Evolutionary conservation across 164 flowering plant genomes (phyloP).

Genomic region (Tinospora cordifolia): DNA sequence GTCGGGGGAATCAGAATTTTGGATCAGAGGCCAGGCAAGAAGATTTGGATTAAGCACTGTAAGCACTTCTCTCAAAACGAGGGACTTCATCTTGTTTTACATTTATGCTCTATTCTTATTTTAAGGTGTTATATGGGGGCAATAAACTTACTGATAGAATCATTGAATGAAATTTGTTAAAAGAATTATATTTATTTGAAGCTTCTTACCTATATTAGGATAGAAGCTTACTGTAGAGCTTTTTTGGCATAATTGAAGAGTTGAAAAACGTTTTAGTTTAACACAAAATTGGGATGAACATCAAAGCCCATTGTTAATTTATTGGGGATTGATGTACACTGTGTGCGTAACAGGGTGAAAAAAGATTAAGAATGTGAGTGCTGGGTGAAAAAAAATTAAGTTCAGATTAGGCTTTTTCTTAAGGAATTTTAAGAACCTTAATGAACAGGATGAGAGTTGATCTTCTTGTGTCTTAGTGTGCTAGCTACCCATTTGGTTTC

Average conservation of each 20-base stretch:
- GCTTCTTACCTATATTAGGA: neutral
- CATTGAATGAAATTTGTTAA: neutral
- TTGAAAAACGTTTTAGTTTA: too few species aligned
- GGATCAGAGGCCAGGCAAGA: constrained; percentile 40
- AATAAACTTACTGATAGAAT: neutral
- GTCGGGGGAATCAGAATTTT: constrained; percentile 20
- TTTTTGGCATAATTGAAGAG: neutral
- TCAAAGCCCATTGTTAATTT: neutral
- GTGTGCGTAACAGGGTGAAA: neutral
- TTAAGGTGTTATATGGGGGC: neutral
- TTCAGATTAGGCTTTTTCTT: neutral
- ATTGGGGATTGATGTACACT: neutral
- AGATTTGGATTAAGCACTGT: constrained; percentile 38
- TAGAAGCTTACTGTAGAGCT: neutral
- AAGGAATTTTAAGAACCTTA: neutral
- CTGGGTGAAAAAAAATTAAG: neutral
- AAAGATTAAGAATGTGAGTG: too few species aligned
- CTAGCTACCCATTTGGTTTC: too few species aligned
- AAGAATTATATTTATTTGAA: neutral
- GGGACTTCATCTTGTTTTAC: neutral
- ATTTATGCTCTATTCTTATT: neutral
- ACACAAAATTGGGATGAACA: neutral
- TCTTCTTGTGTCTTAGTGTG: too few species aligned
- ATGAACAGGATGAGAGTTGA: neutral
- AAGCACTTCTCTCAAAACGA: constrained; percentile 16